These are phyloP conservation scores for Vanrija humicola DNA, from an alignment of 1,284 basidiomycete species.

Conservation along the genomic window DNA sequence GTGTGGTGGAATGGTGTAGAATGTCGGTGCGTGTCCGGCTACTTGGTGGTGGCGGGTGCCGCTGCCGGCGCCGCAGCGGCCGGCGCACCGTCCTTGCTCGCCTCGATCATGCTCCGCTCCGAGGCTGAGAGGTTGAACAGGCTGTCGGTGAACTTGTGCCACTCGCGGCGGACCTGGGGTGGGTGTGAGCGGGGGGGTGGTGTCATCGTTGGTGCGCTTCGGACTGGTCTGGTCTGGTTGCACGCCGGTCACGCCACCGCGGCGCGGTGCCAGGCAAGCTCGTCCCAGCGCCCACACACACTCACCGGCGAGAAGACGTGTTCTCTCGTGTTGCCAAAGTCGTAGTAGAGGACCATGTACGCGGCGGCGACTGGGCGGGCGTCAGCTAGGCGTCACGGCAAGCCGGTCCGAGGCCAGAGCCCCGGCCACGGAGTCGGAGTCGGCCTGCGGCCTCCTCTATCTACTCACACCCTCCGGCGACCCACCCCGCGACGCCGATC, in stretches of 20 bases:
- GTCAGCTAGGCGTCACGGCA: background rate
- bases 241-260: too few species aligned
- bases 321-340: slow-evolving; percentile 39
- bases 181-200: too few species aligned
- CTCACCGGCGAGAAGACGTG: slow-evolving; percentile 48
- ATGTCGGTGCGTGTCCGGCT: background rate
- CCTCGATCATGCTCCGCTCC: slow-evolving; percentile 27
- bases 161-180: slow-evolving; percentile 29
- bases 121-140: slow-evolving; percentile 27
- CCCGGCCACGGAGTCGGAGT: background rate
- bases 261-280: too few species aligned
- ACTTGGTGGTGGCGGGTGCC: background rate
- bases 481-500: slow-evolving; percentile 31
- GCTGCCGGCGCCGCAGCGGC: background rate
- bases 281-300: background rate
- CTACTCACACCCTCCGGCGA: slow-evolving; percentile 29
- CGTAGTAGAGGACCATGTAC: slow-evolving; percentile 44
- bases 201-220: too few species aligned
- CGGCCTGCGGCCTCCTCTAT: background rate
- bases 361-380: slow-evolving; percentile 27
- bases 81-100: slow-evolving; percentile 8
- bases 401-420: background rate
- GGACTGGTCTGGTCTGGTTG: too few species aligned
- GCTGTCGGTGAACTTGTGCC: slow-evolving; percentile 20
- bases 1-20: too few species aligned